phyloP scores from a whole-genome alignment of 228 moss, liverwort and hornwort species.

The Sphagnum magellanicum region DNA sequence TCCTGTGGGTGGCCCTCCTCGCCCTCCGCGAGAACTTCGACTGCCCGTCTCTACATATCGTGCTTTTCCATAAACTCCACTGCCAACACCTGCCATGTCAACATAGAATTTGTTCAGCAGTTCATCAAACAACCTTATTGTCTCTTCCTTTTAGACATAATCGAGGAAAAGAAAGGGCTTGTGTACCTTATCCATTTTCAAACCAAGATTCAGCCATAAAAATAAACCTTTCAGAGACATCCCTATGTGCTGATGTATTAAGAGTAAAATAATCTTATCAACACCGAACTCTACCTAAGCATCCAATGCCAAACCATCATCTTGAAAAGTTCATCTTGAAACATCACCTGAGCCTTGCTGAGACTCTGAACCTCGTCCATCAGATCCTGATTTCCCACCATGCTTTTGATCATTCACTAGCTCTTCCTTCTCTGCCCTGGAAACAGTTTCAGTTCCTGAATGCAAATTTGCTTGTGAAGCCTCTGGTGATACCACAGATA shows the following conservation, averaged over 20 bases:
- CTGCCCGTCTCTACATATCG: conserved; percentile 54
- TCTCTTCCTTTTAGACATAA: too few relatives aligned
- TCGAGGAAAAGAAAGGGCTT: too few relatives aligned
- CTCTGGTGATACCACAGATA: conserved; percentile 11
- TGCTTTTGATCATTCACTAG: conserved; percentile 34
- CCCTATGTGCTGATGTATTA: too few relatives aligned
- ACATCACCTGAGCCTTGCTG: conserved; percentile 23
- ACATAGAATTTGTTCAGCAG: too few relatives aligned
- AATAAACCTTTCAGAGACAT: too few relatives aligned
- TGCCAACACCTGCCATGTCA: background rate
- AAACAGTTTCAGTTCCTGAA: conserved; percentile 18
- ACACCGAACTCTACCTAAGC: too few relatives aligned
- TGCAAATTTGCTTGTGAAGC: conserved; percentile 19
- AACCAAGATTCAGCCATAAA: too few relatives aligned
- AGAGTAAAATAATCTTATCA: too few relatives aligned
- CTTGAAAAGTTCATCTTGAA: too few relatives aligned
- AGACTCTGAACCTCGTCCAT: conserved; percentile 24
- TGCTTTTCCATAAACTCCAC: conserved; percentile 33
- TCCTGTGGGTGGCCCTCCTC: conserved; percentile 12
- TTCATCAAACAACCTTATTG: too few relatives aligned
- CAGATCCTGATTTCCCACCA: conserved; percentile 35
- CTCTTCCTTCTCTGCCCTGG: conserved; percentile 44
- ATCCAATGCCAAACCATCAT: too few relatives aligned
- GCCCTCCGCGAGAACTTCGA: conserved; percentile 46
- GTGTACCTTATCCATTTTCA: too few relatives aligned